Conservation (phyloP, 2,329 filamentous ascomycete species). For the Aspergillus proliferans region DNA sequence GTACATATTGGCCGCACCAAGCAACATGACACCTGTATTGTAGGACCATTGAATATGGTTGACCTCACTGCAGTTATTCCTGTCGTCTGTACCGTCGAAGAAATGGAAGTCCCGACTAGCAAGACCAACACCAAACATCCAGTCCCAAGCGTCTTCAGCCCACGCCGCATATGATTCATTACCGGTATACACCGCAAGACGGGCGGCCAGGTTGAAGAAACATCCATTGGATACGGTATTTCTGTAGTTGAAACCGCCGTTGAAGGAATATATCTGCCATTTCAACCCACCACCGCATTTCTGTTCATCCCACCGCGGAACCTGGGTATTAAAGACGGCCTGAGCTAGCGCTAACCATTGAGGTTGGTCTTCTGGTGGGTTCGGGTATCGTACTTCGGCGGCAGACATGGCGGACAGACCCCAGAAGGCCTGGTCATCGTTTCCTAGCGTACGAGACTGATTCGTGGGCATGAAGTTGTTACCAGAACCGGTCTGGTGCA, state of each 20-base stretch:
- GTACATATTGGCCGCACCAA: constrained; percentile 50
- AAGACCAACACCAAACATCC: constrained; percentile 43
- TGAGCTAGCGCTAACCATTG: constrained; percentile 69
- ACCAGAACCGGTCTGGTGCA: constrained; percentile 64
- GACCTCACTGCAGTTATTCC: constrained; percentile 42
- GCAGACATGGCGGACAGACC: constrained; percentile 69
- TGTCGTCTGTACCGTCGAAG: constrained; percentile 47
- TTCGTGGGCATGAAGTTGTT: constrained; percentile 67
- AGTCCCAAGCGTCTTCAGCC: constrained; percentile 59
- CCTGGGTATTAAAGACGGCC: constrained; percentile 71
- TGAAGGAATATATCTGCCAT: constrained; percentile 12
- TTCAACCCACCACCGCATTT: constrained; percentile 63
- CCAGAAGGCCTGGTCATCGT: constrained; percentile 65
- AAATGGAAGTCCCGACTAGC: constrained; percentile 43
- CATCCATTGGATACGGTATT: constrained; percentile 11
- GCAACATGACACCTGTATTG: constrained; percentile 48
- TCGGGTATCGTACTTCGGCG: constrained; percentile 65
- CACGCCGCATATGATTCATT: constrained; percentile 41
- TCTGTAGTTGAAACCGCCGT: constrained; percentile 9
- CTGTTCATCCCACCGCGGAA: constrained; percentile 58
- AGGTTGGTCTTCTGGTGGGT: constrained; percentile 56
- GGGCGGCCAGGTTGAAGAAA: constrained; percentile 9
- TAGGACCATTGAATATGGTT: constrained; percentile 50
- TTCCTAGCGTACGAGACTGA: constrained; percentile 32
- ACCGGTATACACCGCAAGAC: constrained; percentile 10